These are phyloP conservation scores for Papiliotrema flavescens DNA, from an alignment of 1,284 basidiomycete species.

Conservation along the genomic window DNA sequence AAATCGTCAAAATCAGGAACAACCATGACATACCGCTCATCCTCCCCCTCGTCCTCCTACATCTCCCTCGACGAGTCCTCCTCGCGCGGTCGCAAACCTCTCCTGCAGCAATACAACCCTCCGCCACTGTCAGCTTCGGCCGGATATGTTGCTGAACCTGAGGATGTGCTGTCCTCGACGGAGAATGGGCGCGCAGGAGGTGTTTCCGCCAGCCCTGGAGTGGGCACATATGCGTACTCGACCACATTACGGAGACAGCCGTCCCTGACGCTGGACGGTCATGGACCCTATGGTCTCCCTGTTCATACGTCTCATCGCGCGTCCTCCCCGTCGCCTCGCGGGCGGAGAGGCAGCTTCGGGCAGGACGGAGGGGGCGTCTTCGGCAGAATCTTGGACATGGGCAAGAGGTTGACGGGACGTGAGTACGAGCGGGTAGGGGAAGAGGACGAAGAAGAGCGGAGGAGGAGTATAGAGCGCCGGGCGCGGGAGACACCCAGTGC, in stretches of 20 bases:
- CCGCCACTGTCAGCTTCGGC: neutral
- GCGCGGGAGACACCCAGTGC: slow-evolving; percentile 43
- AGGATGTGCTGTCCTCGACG: neutral
- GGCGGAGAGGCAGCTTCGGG: neutral
- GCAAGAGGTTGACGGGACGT: slow-evolving; percentile 26
- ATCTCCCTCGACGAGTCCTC: neutral
- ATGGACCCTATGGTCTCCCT: neutral
- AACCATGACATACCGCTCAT: neutral
- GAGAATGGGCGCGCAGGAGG: neutral
- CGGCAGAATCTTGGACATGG: slow-evolving; percentile 13
- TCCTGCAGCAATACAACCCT: neutral
- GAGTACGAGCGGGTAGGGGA: slow-evolving; percentile 22
- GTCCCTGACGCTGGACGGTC: neutral
- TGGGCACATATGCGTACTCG: slow-evolving; percentile 19
- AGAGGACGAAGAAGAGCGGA: slow-evolving; percentile 19
- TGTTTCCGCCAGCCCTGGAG: neutral
- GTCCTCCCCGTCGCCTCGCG: neutral
- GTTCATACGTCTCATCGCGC: neutral
- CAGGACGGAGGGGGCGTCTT: slow-evolving; percentile 2
- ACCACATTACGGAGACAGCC: slow-evolving; percentile 20
- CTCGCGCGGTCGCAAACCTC: neutral
- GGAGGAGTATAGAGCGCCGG: slow-evolving; percentile 30
- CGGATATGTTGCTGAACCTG: neutral
- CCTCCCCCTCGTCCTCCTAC: neutral
- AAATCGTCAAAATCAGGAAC: neutral